A percentile compares a stretch with the other conserved stretches of the same genome.
Conservation (phyloP, 352 stramenopile genomes). For the Globisporangium perplexum region DNA sequence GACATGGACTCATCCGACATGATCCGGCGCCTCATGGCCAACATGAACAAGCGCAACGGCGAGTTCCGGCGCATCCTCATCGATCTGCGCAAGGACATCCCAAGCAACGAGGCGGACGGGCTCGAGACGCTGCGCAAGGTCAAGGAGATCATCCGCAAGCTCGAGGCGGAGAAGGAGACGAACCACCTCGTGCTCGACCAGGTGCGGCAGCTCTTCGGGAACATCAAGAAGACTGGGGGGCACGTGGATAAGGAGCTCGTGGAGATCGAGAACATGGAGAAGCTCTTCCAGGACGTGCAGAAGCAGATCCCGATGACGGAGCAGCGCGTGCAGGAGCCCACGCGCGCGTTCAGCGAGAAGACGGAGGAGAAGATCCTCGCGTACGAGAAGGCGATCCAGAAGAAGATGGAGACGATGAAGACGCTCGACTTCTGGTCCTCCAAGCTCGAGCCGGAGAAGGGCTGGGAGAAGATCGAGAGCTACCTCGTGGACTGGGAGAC, state of each 20-base stretch:
- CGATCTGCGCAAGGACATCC: conserved; percentile 80
- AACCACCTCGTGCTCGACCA: conserved; percentile 77
- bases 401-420: conserved; percentile 78
- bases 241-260: conserved; percentile 82
- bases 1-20: conserved; percentile 73
- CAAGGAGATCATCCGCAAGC: conserved; percentile 81
- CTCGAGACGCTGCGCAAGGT: conserved; percentile 77
- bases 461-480: conserved; percentile 77
- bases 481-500: conserved; percentile 82
- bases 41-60: conserved; percentile 82
- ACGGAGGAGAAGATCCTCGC: conserved; percentile 91
- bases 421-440: conserved; percentile 83
- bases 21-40: conserved; percentile 64
- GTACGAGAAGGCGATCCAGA: conserved; percentile 89
- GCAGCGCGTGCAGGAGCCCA: conserved; percentile 68
- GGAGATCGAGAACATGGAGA: conserved; percentile 83
- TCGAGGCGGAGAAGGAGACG: conserved; percentile 58
- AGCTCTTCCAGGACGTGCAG: conserved; percentile 72
- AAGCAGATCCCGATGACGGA: conserved; percentile 76
- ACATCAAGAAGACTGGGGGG: conserved; percentile 72
- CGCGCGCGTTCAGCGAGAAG: conserved; percentile 86
- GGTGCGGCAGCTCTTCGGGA: conserved; percentile 68
- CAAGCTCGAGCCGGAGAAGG: conserved; percentile 72
- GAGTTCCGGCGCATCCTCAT: conserved; percentile 77
- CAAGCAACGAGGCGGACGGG: conserved; percentile 66